Conservation (phyloP, 176 grass and related monocot species). For the Triticum urartu region DNA sequence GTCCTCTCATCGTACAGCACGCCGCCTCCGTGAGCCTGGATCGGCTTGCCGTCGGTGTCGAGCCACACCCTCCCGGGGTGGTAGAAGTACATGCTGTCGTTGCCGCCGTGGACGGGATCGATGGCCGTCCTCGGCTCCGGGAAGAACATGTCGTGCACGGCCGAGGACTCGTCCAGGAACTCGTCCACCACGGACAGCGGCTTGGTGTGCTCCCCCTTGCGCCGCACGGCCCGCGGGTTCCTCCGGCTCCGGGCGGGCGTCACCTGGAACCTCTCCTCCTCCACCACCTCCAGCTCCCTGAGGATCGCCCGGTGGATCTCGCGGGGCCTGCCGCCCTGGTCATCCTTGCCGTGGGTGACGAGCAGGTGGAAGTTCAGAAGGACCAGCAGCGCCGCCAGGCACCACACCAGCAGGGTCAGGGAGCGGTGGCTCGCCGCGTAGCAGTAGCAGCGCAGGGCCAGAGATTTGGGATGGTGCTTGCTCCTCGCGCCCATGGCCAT, state of each 20-base stretch:
- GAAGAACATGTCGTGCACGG: conserved; percentile 84
- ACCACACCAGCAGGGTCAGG: conserved; percentile 47
- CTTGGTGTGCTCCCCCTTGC: conserved; percentile 70
- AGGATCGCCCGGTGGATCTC: conserved; percentile 31
- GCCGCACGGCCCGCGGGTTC: conserved; percentile 80
- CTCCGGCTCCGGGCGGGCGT: conserved; percentile 56
- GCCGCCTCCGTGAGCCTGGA: conserved; percentile 94
- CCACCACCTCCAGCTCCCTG: conserved; percentile 68
- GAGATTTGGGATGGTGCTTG: conserved; percentile 61
- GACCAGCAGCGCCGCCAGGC: conserved; percentile 53
- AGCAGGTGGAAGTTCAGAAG: conserved; percentile 67
- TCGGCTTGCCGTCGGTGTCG: conserved; percentile 87
- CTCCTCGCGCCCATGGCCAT: conserved; percentile 67
- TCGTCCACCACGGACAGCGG: conserved; percentile 73
- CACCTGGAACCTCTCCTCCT: conserved; percentile 71
- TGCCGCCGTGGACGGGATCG: conserved; percentile 48
- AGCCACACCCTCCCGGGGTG: conserved; percentile 81
- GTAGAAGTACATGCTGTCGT: conserved; percentile 58
- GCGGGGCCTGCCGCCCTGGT: neutral
- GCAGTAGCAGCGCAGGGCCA: conserved; percentile 62
- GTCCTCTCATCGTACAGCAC: conserved; percentile 71
- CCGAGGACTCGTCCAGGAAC: conserved; percentile 85
- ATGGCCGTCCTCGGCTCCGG: conserved; percentile 51
- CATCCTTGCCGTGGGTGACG: conserved; percentile 40
- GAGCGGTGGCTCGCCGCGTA: conserved; percentile 42